These are phyloP conservation scores for Phytophthora constricta DNA, from an alignment of 352 stramenopile species.

Conservation along the genomic window DNA sequence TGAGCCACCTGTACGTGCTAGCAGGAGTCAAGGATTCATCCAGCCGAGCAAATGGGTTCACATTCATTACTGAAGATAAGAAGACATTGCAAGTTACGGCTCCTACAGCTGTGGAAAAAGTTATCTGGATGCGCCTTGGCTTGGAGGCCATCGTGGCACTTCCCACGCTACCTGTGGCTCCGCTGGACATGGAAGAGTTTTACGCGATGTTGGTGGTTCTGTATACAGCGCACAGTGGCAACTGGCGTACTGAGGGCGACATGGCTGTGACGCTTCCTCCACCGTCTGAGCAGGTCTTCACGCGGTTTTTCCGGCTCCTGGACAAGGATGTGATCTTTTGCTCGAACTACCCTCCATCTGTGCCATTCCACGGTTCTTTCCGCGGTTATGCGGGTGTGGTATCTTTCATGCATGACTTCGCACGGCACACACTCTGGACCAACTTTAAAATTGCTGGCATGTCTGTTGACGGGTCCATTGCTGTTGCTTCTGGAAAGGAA, in stretches of 20 bases:
- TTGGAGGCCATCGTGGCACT: slow-evolving; percentile 88
- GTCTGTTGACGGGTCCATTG: slow-evolving; percentile 84
- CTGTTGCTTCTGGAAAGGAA: slow-evolving; percentile 85
- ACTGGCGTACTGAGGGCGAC: slow-evolving; percentile 85
- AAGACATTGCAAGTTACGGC: slow-evolving; percentile 83
- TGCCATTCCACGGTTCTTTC: slow-evolving; percentile 88
- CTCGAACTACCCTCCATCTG: slow-evolving; percentile 88
- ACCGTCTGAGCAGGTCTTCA: slow-evolving; percentile 88
- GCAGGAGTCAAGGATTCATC: slow-evolving; percentile 88
- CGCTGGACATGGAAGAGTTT: slow-evolving; percentile 90
- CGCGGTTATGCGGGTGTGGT: slow-evolving; percentile 77
- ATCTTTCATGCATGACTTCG: slow-evolving; percentile 82
- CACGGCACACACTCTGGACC: slow-evolving; percentile 79
- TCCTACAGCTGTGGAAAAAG: slow-evolving; percentile 80
- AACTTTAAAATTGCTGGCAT: slow-evolving; percentile 89
- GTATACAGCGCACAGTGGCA: slow-evolving; percentile 80
- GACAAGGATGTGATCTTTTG: slow-evolving; percentile 90
- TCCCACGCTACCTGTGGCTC: slow-evolving; percentile 76
- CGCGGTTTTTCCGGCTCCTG: slow-evolving; percentile 85
- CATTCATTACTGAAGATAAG: slow-evolving; percentile 90
- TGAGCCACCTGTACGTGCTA: slow-evolving; percentile 82
- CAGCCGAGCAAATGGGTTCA: slow-evolving; percentile 80
- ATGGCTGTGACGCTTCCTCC: slow-evolving; percentile 89
- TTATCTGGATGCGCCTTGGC: slow-evolving; percentile 89
- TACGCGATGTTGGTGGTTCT: slow-evolving; percentile 90